Percentiles rank a stretch among this genome's conserved stretches.
These are phyloP conservation scores for Peronospora tabacina DNA, from an alignment of 352 stramenopile species.

Conservation along the genomic window DNA sequence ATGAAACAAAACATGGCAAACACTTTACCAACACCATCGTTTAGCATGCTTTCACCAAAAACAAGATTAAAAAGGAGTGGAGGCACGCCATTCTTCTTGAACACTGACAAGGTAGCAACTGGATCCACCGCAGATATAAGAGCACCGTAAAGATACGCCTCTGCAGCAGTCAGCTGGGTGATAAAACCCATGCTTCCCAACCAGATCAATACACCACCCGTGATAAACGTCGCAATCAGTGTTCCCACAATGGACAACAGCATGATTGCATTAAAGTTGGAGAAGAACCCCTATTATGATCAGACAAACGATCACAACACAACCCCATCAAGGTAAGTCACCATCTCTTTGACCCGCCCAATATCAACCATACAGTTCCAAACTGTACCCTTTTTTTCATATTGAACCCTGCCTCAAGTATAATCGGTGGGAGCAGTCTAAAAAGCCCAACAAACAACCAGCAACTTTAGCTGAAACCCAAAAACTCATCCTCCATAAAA, in stretches of 20 bases:
- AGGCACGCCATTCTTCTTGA: conserved; percentile 86
- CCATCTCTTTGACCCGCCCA: conserved; percentile 1
- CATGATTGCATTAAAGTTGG: conserved; percentile 85
- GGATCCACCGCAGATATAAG: conserved; percentile 92
- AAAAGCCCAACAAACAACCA: conserved; percentile 2
- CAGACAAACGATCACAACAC: conserved; percentile 5
- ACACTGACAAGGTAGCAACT: conserved; percentile 89
- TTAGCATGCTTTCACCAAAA: conserved; percentile 93
- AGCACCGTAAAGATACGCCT: conserved; percentile 88
- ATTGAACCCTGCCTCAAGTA: conserved; percentile 78
- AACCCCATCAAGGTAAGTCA: conserved; percentile 2
- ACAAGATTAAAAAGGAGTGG: conserved; percentile 92
- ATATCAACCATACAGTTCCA: not conserved
- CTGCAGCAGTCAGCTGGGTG: conserved; percentile 77
- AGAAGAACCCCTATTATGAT: conserved; percentile 64
- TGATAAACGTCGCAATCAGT: conserved; percentile 73
- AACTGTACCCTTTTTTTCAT: conserved; percentile 78
- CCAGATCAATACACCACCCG: conserved; percentile 64
- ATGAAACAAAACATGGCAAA: conserved; percentile 12
- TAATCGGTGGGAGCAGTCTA: conserved; percentile 71
- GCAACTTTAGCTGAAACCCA: not conserved
- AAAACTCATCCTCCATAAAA: conserved; percentile 1
- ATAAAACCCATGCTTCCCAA: conserved; percentile 60
- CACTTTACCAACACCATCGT: conserved; percentile 85
- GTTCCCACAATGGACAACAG: conserved; percentile 74